These are phyloP conservation scores for Pythium apleroticum DNA, from an alignment of 352 stramenopile species.

Conservation along the genomic window DNA sequence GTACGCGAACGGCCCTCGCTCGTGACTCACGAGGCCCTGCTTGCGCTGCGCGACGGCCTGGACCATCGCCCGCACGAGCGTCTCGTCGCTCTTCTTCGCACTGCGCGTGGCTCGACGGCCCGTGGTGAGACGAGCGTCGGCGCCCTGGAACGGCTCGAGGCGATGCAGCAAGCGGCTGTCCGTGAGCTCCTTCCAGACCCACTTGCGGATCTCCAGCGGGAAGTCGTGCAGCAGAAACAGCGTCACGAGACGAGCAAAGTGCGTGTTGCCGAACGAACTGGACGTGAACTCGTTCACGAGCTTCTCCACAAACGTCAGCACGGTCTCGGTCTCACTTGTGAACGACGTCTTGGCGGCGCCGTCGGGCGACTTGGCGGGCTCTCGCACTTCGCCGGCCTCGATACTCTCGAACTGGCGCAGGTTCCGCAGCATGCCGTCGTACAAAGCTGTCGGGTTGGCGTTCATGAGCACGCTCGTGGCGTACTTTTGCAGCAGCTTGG, in stretches of 20 bases:
- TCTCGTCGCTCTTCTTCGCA: constrained; percentile 35
- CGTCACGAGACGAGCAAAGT: constrained; percentile 66
- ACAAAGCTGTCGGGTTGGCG: constrained; percentile 31
- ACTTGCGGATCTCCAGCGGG: constrained; percentile 50
- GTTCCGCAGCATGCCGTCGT: constrained; percentile 48
- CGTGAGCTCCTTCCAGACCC: constrained; percentile 71
- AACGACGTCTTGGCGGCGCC: constrained; percentile 32
- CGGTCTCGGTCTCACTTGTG: constrained; percentile 48
- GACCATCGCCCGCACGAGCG: constrained; percentile 49
- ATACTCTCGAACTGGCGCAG: constrained; percentile 50
- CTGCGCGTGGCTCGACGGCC: constrained; percentile 38
- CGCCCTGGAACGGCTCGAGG: constrained; percentile 38
- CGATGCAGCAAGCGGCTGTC: constrained; percentile 50
- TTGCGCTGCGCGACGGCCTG: constrained; percentile 33
- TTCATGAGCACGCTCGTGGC: constrained; percentile 22
- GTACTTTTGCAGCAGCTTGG: constrained; percentile 50
- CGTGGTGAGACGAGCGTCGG: constrained; percentile 26
- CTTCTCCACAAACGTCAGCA: constrained; percentile 67
- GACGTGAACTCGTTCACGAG: constrained; percentile 68
- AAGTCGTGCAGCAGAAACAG: constrained; percentile 63
- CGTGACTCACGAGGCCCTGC: constrained; percentile 29
- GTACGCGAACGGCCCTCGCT: constrained; percentile 53
- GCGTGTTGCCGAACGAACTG: constrained; percentile 61
- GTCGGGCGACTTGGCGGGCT: constrained; percentile 9
- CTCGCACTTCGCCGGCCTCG: constrained; percentile 16